Conservation (phyloP, 164 flowering plant genomes). For the Platanus orientalis region DNA sequence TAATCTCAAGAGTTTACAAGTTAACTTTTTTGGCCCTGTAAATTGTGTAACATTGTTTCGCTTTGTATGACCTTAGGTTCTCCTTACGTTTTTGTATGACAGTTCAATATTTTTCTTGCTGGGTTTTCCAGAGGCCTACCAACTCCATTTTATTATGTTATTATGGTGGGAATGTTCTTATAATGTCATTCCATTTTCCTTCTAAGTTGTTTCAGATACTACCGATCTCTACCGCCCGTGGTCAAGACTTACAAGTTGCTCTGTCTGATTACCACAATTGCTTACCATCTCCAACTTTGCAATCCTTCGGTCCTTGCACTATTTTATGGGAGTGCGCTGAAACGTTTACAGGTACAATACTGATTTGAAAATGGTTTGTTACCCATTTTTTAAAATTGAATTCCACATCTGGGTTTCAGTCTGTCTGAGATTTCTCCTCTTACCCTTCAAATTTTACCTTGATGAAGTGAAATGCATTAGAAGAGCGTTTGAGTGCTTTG, state of each 20-base stretch:
- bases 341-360: slow-evolving; percentile 45
- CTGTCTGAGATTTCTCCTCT: background rate
- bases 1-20: too few relatives aligned
- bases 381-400: too few relatives aligned
- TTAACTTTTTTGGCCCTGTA: too few relatives aligned
- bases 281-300: slow-evolving; percentile 30
- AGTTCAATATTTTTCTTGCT: too few relatives aligned
- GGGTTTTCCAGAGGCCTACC: too few relatives aligned
- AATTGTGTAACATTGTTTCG: too few relatives aligned
- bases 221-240: slow-evolving; percentile 51
- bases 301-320: slow-evolving; percentile 1
- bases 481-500: background rate
- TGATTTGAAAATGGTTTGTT: too few relatives aligned
- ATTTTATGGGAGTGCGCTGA: slow-evolving; percentile 30
- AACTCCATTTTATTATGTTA: too few relatives aligned
- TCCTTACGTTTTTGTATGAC: too few relatives aligned
- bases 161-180: too few relatives aligned
- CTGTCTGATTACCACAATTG: slow-evolving; percentile 45
- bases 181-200: background rate
- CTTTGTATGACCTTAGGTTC: too few relatives aligned
- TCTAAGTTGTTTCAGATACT: slow-evolving; percentile 30
- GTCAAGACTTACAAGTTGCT: slow-evolving; percentile 43
- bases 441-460: background rate
- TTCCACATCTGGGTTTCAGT: too few relatives aligned
- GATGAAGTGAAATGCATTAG: background rate